Conservation (phyloP, 2,329 filamentous ascomycete genomes). For the Rutstroemia sp. region DNA sequence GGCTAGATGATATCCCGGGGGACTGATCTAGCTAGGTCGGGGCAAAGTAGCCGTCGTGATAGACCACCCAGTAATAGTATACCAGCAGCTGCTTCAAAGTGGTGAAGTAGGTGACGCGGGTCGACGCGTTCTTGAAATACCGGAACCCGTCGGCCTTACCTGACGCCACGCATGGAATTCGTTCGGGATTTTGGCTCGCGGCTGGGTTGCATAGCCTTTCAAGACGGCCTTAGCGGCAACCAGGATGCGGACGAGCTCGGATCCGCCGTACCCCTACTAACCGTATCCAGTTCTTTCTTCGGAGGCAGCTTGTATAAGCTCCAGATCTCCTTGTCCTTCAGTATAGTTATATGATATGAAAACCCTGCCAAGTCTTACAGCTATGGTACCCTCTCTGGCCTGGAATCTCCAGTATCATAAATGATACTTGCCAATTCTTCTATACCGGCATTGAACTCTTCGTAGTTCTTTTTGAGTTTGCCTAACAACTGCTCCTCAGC, state of each 20-base stretch:
- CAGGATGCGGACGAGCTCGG: slow-evolving; percentile 10
- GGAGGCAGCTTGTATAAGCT: slow-evolving; percentile 10
- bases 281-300: slow-evolving; percentile 10
- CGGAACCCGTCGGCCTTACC: slow-evolving; percentile 6
- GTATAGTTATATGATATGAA: neutral
- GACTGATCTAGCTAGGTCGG: too few species aligned
- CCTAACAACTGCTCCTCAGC: slow-evolving; percentile 10
- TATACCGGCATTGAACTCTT: slow-evolving; percentile 7
- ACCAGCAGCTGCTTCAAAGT: slow-evolving; percentile 12
- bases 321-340: slow-evolving; percentile 12
- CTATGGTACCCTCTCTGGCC: slow-evolving; percentile 10
- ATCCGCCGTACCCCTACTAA: slow-evolving; percentile 2
- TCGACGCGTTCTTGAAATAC: slow-evolving; percentile 11
- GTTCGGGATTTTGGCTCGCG: slow-evolving; percentile 13
- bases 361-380: slow-evolving; percentile 8
- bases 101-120: slow-evolving; percentile 10
- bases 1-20: too few species aligned
- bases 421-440: slow-evolving; percentile 9
- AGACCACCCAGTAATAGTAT: slow-evolving; percentile 10
- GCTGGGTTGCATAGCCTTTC: slow-evolving; percentile 10
- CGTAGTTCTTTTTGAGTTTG: slow-evolving; percentile 9
- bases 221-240: slow-evolving; percentile 8
- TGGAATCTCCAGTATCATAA: slow-evolving; percentile 7
- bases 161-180: slow-evolving; percentile 9
- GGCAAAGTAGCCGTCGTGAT: slow-evolving; percentile 9